Evolutionary conservation across 495 filamentous ascomycete genomes (phyloP).

Genomic region (Daldinia grandis): DNA sequence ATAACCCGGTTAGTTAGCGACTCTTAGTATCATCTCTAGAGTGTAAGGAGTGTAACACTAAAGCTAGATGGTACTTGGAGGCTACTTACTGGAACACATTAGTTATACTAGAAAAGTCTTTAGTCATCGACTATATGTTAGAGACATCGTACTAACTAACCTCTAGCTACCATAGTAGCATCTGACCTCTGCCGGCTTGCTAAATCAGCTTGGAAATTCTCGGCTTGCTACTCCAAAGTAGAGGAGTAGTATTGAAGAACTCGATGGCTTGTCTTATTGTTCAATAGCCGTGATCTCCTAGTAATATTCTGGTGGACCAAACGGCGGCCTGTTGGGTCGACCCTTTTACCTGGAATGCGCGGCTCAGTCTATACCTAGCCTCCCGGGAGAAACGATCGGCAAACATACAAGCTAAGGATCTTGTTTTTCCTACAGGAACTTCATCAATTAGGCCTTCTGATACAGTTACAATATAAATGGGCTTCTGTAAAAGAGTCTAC

Average conservation of each 20-base stretch:
- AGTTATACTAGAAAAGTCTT: not conserved
- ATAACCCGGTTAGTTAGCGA: constrained; percentile 24
- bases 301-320: not conserved
- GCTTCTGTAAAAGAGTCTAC: not conserved
- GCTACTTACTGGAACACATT: not conserved
- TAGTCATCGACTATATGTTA: not conserved
- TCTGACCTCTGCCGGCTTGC: not conserved
- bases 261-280: not conserved
- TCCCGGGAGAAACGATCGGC: not conserved
- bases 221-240: not conserved
- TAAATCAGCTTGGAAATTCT: not conserved
- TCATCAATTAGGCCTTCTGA: not conserved
- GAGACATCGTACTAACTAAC: not conserved
- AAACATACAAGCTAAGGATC: not conserved
- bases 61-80: not conserved
- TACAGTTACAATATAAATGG: not conserved
- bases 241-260: not conserved
- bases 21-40: constrained; percentile 1
- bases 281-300: not conserved
- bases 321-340: not conserved
- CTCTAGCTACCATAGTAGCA: not conserved
- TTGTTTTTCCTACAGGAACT: not conserved
- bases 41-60: constrained; percentile 14
- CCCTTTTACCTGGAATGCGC: not conserved
- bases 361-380: not conserved